phyloP scores from a whole-genome alignment of 2,329 filamentous ascomycete species.

The Aspergillus sp. region DNA sequence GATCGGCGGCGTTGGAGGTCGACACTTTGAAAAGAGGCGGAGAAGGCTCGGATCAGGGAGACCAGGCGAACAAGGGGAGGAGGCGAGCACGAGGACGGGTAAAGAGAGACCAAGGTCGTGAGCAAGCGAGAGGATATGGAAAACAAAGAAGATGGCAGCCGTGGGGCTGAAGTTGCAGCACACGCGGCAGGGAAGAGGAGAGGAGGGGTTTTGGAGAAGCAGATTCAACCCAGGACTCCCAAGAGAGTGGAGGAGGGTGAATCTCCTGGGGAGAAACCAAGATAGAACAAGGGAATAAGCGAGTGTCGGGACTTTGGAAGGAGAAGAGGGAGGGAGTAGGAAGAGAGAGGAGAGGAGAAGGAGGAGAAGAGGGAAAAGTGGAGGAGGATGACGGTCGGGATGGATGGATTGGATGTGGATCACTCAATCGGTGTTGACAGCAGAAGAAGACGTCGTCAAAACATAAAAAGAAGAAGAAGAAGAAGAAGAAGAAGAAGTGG shows the following conservation, averaged over 20 bases:
- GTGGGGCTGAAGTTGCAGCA: neutral
- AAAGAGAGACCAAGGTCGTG: neutral
- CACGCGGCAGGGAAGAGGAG: neutral
- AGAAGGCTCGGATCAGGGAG: neutral
- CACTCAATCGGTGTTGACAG: neutral
- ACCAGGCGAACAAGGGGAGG: conserved; percentile 4
- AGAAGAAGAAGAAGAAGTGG: neutral
- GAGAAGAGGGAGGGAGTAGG: neutral
- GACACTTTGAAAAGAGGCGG: conserved; percentile 15
- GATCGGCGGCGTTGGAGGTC: conserved; percentile 27
- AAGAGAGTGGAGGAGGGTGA: no score
- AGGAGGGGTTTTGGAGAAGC: conserved; percentile 1
- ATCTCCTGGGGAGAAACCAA: neutral
- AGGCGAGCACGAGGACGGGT: neutral
- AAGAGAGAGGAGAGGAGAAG: neutral
- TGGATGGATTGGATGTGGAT: neutral
- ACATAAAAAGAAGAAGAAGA: conserved; percentile 9
- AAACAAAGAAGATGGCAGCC: conserved; percentile 5
- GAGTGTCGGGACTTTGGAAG: neutral
- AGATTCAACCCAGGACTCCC: neutral
- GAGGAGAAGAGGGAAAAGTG: conserved; percentile 7
- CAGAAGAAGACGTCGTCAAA: no score
- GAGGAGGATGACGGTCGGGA: neutral
- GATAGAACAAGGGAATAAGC: neutral
- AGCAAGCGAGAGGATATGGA: conserved; percentile 3